These are phyloP conservation scores for Xylogone sp. DNA, from an alignment of 2,329 filamentous ascomycete genomes.

Conservation along the genomic window DNA sequence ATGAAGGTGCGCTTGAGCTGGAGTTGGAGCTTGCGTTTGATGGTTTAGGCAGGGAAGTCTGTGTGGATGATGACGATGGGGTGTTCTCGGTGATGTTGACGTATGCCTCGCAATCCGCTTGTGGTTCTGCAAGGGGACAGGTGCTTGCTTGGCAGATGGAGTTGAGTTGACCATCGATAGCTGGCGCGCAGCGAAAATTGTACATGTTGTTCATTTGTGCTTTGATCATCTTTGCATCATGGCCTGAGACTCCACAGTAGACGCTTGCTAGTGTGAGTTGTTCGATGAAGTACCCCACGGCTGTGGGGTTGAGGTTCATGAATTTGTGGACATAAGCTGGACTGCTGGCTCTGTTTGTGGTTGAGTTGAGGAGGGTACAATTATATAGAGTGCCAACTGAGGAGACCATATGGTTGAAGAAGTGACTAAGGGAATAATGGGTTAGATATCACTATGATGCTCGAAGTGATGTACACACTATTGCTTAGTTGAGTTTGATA, in stretches of 20 bases:
- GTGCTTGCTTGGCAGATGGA: constrained; percentile 24
- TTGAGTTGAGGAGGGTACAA: constrained; percentile 18
- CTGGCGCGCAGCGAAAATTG: constrained; percentile 25
- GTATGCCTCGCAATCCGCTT: constrained; percentile 25
- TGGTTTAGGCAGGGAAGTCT: neutral
- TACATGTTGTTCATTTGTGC: constrained; percentile 23
- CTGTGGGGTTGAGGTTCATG: constrained; percentile 27
- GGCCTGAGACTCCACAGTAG: constrained; percentile 24
- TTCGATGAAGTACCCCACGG: constrained; percentile 28
- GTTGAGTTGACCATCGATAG: constrained; percentile 17
- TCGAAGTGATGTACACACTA: constrained; percentile 15
- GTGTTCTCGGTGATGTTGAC: constrained; percentile 17
- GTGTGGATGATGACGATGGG: neutral
- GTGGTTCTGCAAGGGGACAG: constrained; percentile 24
- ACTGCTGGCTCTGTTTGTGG: constrained; percentile 12
- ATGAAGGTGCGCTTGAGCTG: no score
- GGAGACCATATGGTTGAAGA: constrained; percentile 27
- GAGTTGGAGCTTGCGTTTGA: neutral
- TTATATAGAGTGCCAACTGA: constrained; percentile 25
- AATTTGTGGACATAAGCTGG: constrained; percentile 30
- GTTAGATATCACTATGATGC: neutral
- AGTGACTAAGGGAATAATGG: constrained; percentile 13
- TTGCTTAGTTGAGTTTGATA: constrained; percentile 25
- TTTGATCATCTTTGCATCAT: constrained; percentile 21
- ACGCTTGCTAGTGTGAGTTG: constrained; percentile 22